Percentiles rank a stretch among this genome's conserved stretches.
Conservation (phyloP, 1,284 basidiomycete species). For the Trichosporon sp. region DNA sequence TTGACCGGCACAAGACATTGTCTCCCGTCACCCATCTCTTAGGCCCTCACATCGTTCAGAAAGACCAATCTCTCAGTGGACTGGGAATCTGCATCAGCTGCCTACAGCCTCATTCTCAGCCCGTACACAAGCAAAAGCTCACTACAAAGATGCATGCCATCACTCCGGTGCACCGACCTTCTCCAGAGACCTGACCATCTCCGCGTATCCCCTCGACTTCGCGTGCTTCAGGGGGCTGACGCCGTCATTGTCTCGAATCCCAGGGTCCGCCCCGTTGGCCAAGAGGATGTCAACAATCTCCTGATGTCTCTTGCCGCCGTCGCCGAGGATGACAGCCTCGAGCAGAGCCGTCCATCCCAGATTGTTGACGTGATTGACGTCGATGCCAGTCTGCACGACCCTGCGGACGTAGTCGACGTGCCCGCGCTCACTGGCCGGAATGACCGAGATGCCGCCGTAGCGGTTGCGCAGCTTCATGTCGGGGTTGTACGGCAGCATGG, state of each 20-base stretch:
- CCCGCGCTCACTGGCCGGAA: conserved; percentile 12
- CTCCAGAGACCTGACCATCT: background rate
- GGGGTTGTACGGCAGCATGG: conserved; percentile 3
- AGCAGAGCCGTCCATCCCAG: conserved; percentile 15
- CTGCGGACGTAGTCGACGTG: conserved; percentile 13
- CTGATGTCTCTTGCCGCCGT: conserved; percentile 1
- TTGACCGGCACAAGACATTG: too few relatives aligned
- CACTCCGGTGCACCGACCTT: background rate
- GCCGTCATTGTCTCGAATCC: conserved; percentile 10
- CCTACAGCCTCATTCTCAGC: too few relatives aligned
- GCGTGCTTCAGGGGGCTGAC: conserved; percentile 10
- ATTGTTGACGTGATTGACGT: conserved; percentile 15
- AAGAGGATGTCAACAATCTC: conserved; percentile 11
- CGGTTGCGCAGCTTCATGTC: conserved; percentile 10
- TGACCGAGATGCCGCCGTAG: conserved; percentile 12
- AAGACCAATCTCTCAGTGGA: too few relatives aligned
- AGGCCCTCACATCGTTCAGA: too few relatives aligned
- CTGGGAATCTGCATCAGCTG: too few relatives aligned
- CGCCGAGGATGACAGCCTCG: conserved; percentile 13
- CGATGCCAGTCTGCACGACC: conserved; percentile 4
- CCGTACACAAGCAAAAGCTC: too few relatives aligned
- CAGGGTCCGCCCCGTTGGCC: background rate
- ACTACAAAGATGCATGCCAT: background rate
- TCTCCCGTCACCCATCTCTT: too few relatives aligned
- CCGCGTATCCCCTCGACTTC: background rate